Percentiles rank a stretch among this genome's conserved stretches.
Conservation (phyloP, 2,329 filamentous ascomycete species). For the Rhynchosporium secalis region DNA sequence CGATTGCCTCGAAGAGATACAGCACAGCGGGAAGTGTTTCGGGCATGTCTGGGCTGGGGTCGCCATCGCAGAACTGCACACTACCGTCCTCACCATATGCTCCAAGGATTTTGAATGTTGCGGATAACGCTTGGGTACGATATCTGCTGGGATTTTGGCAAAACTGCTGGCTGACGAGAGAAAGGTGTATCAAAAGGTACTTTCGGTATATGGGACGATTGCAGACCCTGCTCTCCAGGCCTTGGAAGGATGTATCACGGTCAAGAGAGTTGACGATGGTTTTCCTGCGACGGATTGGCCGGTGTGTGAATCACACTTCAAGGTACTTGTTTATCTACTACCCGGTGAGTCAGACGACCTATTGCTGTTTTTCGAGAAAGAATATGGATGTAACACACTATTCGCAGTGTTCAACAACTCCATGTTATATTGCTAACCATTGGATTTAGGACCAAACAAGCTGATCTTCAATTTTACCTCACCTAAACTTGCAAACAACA, state of each 20-base stretch:
- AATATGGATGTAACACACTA: not conserved
- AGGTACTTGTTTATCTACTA: conserved; percentile 84
- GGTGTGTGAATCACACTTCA: conserved; percentile 86
- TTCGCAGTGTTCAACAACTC: too few species aligned
- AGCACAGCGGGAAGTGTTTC: conserved; percentile 51
- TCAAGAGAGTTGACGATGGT: conserved; percentile 79
- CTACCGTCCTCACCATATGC: conserved; percentile 75
- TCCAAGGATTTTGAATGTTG: conserved; percentile 75
- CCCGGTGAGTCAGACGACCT: conserved; percentile 55
- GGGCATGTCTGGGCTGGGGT: conserved; percentile 61
- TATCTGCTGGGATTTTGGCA: not conserved
- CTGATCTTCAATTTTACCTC: conserved; percentile 86
- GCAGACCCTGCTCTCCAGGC: conserved; percentile 68
- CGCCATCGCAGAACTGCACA: conserved; percentile 54
- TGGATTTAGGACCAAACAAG: conserved; percentile 61
- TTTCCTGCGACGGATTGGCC: conserved; percentile 87
- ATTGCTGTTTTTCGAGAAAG: not conserved
- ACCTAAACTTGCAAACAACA: conserved; percentile 72
- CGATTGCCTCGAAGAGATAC: conserved; percentile 52
- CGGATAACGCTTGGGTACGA: conserved; percentile 79
- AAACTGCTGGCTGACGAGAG: conserved; percentile 20
- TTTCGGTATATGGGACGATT: conserved; percentile 79
- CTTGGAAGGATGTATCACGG: conserved; percentile 76
- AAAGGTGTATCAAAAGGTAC: conserved; percentile 87
- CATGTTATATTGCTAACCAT: not conserved